These are phyloP conservation scores for Platanthera guangdongensis DNA, from an alignment of 106 monocot genomes.

Conservation along the genomic window DNA sequence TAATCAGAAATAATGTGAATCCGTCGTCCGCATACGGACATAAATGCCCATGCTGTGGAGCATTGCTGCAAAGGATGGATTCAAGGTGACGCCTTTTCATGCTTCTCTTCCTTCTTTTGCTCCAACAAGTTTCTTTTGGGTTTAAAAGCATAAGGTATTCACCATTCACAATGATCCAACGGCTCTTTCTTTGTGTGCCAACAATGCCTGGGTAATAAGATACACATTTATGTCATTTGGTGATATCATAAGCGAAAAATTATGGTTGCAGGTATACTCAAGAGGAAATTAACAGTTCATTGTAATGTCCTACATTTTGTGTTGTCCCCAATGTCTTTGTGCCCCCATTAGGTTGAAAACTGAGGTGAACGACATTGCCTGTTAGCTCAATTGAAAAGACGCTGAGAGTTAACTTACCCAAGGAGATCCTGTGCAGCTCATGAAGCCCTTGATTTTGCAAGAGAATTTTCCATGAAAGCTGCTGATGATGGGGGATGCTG, in stretches of 20 bases:
- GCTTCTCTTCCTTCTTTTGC: neutral
- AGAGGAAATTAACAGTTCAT: neutral
- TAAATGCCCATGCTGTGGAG: constrained; percentile 41
- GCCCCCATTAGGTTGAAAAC: neutral
- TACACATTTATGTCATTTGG: neutral
- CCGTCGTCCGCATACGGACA: constrained; percentile 13
- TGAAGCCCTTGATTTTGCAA: neutral
- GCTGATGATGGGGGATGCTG: neutral
- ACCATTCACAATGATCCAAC: no score
- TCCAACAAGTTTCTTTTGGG: neutral
- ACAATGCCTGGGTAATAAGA: no score
- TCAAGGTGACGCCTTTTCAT: constrained; percentile 37
- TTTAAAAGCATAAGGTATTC: no score
- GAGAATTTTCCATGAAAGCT: neutral
- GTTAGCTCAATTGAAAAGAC: no score
- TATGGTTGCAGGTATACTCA: neutral
- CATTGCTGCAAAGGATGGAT: constrained; percentile 27
- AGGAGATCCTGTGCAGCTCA: neutral
- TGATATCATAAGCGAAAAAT: neutral
- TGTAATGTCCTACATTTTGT: neutral
- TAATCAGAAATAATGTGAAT: constrained; percentile 56
- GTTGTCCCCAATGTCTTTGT: neutral
- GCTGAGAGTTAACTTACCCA: neutral
- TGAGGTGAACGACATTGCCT: neutral
- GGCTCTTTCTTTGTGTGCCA: no score